These are phyloP conservation scores for Trichoderma lentiforme DNA, from an alignment of 2,329 filamentous ascomycete genomes.

Conservation along the genomic window DNA sequence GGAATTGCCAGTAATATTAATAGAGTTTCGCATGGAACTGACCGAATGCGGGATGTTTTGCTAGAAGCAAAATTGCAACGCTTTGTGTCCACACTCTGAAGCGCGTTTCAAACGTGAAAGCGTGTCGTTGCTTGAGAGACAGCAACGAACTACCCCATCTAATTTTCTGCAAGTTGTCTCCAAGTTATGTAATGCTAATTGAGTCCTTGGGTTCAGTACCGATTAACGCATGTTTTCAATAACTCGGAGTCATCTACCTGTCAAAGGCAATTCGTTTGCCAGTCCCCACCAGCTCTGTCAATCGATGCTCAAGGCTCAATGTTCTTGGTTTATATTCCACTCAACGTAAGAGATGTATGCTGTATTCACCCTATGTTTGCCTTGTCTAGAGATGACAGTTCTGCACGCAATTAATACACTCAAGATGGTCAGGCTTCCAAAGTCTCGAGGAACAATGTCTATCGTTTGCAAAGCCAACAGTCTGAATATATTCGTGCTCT, in stretches of 20 bases:
- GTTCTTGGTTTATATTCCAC: not conserved
- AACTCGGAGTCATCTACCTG: not conserved
- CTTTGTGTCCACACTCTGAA: not conserved
- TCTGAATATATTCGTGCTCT: not conserved
- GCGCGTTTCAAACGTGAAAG: not conserved
- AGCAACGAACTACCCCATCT: not conserved
- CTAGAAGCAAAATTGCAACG: not conserved
- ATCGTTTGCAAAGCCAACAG: not conserved
- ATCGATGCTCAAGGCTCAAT: not conserved
- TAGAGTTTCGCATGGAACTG: not conserved
- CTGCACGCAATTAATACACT: not conserved
- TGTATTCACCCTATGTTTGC: not conserved
- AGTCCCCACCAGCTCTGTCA: not conserved
- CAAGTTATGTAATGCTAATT: not conserved
- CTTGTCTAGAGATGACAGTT: not conserved
- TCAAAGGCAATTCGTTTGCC: not conserved
- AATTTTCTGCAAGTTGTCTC: not conserved
- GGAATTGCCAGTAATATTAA: not conserved
- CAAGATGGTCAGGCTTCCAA: not conserved
- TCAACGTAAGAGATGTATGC: not conserved
- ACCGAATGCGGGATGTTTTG: not conserved
- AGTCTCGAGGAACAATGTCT: not conserved
- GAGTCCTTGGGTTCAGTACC: not conserved
- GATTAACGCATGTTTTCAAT: not conserved
- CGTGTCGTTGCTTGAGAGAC: not conserved